These are phyloP conservation scores for Geotrichum phurueaensis DNA, from an alignment of 1,139 yeast genomes.

Conservation along the genomic window DNA sequence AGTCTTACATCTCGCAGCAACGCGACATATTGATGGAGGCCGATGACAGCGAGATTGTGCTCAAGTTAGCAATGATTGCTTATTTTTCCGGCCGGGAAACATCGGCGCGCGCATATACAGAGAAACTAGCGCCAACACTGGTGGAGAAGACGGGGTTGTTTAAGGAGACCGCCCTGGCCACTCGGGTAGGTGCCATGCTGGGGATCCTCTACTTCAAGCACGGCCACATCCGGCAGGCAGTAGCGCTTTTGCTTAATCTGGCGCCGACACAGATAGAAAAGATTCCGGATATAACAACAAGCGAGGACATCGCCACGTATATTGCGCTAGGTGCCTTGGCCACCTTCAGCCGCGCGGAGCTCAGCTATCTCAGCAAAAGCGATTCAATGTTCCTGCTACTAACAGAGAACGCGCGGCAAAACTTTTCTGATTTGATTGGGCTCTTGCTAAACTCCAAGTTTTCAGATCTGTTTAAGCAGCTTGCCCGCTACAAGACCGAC, in stretches of 20 bases:
- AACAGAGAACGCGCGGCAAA: slow-evolving; percentile 36
- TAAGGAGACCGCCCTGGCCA: not conserved
- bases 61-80: slow-evolving; percentile 1
- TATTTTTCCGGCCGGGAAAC: slow-evolving; percentile 4
- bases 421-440: slow-evolving; percentile 18
- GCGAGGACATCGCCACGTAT: slow-evolving; percentile 22
- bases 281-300: slow-evolving; percentile 4
- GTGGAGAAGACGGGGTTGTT: not conserved
- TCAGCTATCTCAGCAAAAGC: slow-evolving; percentile 24
- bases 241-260: slow-evolving; percentile 8
- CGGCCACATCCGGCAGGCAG: slow-evolving; percentile 13
- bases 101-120: slow-evolving; percentile 8
- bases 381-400: slow-evolving; percentile 67
- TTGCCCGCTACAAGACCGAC: slow-evolving; percentile 20
- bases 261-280: not conserved
- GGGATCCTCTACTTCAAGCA: slow-evolving; percentile 10
- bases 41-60: not conserved
- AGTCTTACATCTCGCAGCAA: slow-evolving; percentile 6
- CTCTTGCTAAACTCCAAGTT: slow-evolving; percentile 18
- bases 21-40: slow-evolving; percentile 5
- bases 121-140: slow-evolving; percentile 6
- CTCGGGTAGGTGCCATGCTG: slow-evolving; percentile 10
- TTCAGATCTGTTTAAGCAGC: slow-evolving; percentile 18
- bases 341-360: slow-evolving; percentile 23
- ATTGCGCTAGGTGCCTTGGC: slow-evolving; percentile 27